Conservation (phyloP, 208 protist genomes). For the Crithidia sp. region DNA sequence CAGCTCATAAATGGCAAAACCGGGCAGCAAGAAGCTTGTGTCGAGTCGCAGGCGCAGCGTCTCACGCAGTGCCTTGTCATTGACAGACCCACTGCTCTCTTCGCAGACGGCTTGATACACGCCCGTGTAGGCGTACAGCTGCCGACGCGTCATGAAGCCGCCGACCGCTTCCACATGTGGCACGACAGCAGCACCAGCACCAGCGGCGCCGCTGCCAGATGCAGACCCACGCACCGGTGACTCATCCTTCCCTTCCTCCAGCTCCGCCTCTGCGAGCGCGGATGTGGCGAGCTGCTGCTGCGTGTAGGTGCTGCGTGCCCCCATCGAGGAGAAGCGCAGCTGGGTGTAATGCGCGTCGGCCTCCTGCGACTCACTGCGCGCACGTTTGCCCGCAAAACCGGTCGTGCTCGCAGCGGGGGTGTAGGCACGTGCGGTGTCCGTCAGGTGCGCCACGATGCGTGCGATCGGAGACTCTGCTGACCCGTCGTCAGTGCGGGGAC, state of each 20-base stretch:
- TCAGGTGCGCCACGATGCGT: conserved; percentile 19
- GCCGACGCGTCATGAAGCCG: conserved; percentile 36
- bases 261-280: neutral
- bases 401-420: neutral
- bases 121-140: conserved; percentile 38
- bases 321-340: conserved; percentile 32
- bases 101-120: neutral
- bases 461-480: conserved; percentile 14
- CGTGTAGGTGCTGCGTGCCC: conserved; percentile 2
- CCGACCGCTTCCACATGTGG: conserved; percentile 18
- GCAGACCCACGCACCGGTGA: no score
- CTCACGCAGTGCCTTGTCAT: conserved; percentile 24
- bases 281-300: conserved; percentile 11
- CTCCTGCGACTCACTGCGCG: conserved; percentile 6
- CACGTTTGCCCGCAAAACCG: neutral
- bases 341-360: conserved; percentile 32
- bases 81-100: neutral
- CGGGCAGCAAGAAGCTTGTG: conserved; percentile 30
- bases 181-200: neutral
- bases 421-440: conserved; percentile 13
- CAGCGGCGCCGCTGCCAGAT: neutral
- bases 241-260: neutral
- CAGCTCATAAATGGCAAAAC: conserved; percentile 61
- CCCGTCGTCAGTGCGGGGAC: conserved; percentile 9
- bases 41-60: conserved; percentile 28